Percentiles rank a stretch among this genome's conserved stretches.
phyloP scores from a whole-genome alignment of 2,329 filamentous ascomycete genomes.

The Aspergillus unguis region DNA sequence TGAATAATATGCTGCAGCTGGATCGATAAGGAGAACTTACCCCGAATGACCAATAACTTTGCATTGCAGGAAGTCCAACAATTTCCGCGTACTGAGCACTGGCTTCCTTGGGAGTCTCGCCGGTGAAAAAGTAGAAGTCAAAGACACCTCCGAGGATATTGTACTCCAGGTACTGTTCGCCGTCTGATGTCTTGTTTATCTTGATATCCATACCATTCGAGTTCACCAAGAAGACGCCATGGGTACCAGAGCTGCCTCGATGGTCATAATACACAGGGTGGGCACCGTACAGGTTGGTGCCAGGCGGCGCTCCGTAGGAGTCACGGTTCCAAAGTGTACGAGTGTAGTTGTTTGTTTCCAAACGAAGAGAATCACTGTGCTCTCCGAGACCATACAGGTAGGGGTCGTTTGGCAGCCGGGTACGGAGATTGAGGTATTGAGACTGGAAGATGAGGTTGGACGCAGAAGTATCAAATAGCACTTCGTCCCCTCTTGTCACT shows the following conservation, averaged over 20 bases:
- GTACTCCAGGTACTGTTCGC: constrained; percentile 71
- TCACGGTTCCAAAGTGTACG: constrained; percentile 70
- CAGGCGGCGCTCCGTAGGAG: constrained; percentile 58
- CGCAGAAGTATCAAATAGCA: constrained; percentile 66
- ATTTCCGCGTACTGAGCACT: constrained; percentile 59
- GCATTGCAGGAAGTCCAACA: constrained; percentile 57
- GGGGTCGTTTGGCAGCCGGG: constrained; percentile 64
- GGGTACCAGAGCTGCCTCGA: constrained; percentile 55
- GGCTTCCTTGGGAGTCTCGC: constrained; percentile 57
- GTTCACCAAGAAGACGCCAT: constrained; percentile 67
- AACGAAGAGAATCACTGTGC: constrained; percentile 66
- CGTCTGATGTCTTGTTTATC: constrained; percentile 59
- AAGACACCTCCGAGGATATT: constrained; percentile 73
- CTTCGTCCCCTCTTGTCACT: constrained; percentile 43
- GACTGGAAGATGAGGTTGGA: constrained; percentile 69
- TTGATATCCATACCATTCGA: constrained; percentile 76
- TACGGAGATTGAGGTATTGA: constrained; percentile 72
- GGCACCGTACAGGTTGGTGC: constrained; percentile 67
- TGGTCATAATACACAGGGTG: constrained; percentile 77
- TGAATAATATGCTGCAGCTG: neutral
- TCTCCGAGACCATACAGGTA: constrained; percentile 78
- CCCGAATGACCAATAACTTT: constrained; percentile 63
- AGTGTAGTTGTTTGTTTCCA: constrained; percentile 67
- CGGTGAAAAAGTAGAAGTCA: constrained; percentile 66
- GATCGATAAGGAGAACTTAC: constrained; percentile 29